Evolutionary conservation across 176 grass and related monocot species (phyloP), one percentile per base, ranked within the genome.

Genomic region (maize (Zea mays)): DNA sequence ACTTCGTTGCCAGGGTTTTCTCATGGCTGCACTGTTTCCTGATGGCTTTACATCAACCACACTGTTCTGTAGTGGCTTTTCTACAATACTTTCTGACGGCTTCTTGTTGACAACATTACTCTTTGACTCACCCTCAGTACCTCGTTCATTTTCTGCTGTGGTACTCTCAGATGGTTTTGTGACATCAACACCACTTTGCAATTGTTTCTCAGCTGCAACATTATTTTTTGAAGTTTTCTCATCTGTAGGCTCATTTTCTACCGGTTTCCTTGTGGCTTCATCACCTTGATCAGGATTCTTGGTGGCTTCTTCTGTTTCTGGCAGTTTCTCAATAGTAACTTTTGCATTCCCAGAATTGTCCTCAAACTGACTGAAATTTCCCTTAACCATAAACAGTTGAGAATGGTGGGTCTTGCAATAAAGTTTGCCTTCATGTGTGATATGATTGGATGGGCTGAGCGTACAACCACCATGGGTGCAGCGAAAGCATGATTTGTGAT

Each of bases 401-500:
- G 90, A 85, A 78, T 98, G 91, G 38, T 98, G 92, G 67, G 88
- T 89, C 78, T 93, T 94, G 81, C 96, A 99, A 67, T 99, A 96
- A 81, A 99, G 90, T 79, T 88, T 93, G 65, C 92, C 83, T 37
- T 99, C 96, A 52, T 99, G 96, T 4, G 90, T 75, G 16, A 99
- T 38, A 84, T 90, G 66, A 79, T 96, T 99, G 13, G 92, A 91
- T 70, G 92, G 82, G 63, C 61, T 93, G 37, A 99, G 93, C 14
- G 77, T 85, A 64, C 96, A 99, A 40, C 96, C 92, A 61, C 96
- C 96, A 71, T 93, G 90, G 79, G 73, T 88, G 72, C 96, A 99
- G 62, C 90, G 93, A 51, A 99, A 99, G 81, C 96, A 96, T 62
- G 89, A 85, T 82, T 93, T 93, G 70, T 99, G 96, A 85, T 99